These are phyloP conservation scores for Diaporthe caulivora DNA, from an alignment of 2,329 filamentous ascomycete species.

Conservation along the genomic window DNA sequence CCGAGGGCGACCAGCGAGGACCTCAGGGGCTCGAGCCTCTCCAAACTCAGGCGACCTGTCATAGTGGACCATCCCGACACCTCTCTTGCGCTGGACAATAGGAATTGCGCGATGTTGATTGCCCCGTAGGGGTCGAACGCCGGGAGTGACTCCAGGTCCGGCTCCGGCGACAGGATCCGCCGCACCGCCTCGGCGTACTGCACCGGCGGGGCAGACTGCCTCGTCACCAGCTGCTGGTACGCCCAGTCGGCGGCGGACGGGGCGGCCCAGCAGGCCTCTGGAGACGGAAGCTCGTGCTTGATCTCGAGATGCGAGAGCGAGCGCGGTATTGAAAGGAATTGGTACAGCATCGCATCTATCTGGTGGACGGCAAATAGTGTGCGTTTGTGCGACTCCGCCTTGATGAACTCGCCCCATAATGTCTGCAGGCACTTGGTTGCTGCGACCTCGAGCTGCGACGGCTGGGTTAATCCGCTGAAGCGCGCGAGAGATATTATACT, in stretches of 20 bases:
- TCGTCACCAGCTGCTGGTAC: slow-evolving; percentile 47
- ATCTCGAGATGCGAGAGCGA: slow-evolving; percentile 56
- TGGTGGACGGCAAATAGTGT: slow-evolving; percentile 58
- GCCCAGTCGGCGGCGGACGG: slow-evolving; percentile 52
- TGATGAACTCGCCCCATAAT: slow-evolving; percentile 54
- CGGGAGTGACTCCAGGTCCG: slow-evolving; percentile 46
- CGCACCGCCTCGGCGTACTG: slow-evolving; percentile 54
- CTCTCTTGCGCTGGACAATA: slow-evolving; percentile 56
- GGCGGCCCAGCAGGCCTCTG: slow-evolving; percentile 53
- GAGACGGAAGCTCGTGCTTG: slow-evolving; percentile 57
- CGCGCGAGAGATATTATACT: slow-evolving; percentile 55
- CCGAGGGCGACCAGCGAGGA: slow-evolving; percentile 51
- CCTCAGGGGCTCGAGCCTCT: slow-evolving; percentile 51
- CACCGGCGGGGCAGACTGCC: slow-evolving; percentile 40
- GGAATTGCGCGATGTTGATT: slow-evolving; percentile 56
- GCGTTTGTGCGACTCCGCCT: slow-evolving; percentile 54
- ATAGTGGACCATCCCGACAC: slow-evolving; percentile 58
- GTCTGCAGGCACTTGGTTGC: slow-evolving; percentile 50
- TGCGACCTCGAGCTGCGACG: slow-evolving; percentile 42
- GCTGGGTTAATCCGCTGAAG: slow-evolving; percentile 51
- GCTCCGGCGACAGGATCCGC: slow-evolving; percentile 50
- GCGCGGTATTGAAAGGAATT: slow-evolving; percentile 54
- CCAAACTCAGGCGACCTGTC: slow-evolving; percentile 55
- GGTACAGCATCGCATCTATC: slow-evolving; percentile 58
- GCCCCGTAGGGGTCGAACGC: slow-evolving; percentile 55